Percentiles rank a stretch among this genome's conserved stretches.
Evolutionary conservation across 768 basidiomycete genomes (phyloP).

Genomic region (Boletus patriciae): DNA sequence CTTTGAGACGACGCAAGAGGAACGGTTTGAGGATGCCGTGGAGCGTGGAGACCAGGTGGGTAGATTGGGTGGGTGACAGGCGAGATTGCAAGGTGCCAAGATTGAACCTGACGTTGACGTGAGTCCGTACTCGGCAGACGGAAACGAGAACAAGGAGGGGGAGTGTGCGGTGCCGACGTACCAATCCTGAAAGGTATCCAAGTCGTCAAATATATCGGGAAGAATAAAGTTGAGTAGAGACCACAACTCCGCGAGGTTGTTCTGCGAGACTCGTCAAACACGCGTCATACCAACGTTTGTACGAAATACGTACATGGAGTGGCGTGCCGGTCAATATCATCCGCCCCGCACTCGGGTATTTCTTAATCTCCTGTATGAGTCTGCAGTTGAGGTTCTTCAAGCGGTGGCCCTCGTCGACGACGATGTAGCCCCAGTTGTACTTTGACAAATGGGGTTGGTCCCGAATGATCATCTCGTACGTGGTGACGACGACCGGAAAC

Average conservation of each 20-base stretch:
- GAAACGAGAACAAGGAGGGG: neutral
- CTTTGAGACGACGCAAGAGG: conserved; percentile 87
- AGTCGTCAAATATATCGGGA: conserved; percentile 88
- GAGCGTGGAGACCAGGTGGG: conserved; percentile 70
- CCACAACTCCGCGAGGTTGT: conserved; percentile 95
- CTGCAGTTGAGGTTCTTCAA: conserved; percentile 93
- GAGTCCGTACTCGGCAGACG: neutral
- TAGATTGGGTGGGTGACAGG: conserved; percentile 57
- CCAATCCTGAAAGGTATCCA: conserved; percentile 91
- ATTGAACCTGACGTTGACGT: conserved; percentile 55
- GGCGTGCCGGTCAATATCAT: conserved; percentile 97
- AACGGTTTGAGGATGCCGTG: conserved; percentile 95
- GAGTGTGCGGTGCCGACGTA: conserved; percentile 29
- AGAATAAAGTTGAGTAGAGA: conserved; percentile 93
- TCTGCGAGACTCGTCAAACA: conserved; percentile 49
- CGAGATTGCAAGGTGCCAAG: conserved; percentile 60
- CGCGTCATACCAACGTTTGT: neutral
- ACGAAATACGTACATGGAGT: conserved; percentile 64
- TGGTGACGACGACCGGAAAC: conserved; percentile 86
- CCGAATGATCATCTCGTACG: conserved; percentile 90
- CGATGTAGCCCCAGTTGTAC: conserved; percentile 87
- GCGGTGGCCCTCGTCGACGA: conserved; percentile 95
- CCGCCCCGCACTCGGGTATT: conserved; percentile 77
- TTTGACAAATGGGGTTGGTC: conserved; percentile 65
- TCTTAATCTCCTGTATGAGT: conserved; percentile 88